A percentile compares a stretch with the other conserved stretches of the same genome.
phyloP scores from a whole-genome alignment of 768 basidiomycete species.

The Lactarius akahatsu region DNA sequence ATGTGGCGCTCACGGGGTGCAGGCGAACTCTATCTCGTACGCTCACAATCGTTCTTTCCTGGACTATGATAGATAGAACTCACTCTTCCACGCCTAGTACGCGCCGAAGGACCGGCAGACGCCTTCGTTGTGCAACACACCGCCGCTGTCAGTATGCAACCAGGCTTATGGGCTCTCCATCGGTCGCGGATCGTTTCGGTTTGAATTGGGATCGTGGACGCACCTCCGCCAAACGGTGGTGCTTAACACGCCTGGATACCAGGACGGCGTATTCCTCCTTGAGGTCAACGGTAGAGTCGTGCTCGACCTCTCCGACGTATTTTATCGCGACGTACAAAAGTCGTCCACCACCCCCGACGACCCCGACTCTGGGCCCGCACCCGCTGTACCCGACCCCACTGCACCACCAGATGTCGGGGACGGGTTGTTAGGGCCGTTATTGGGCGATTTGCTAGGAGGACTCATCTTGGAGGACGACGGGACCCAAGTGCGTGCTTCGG shows the following conservation, averaged over 20 bases:
- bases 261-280: slow-evolving; percentile 64
- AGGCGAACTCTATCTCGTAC: slow-evolving; percentile 76
- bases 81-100: slow-evolving; percentile 47
- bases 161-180: slow-evolving; percentile 69
- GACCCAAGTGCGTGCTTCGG: neutral
- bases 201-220: slow-evolving; percentile 66
- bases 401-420: slow-evolving; percentile 4
- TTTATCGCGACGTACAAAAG: slow-evolving; percentile 47
- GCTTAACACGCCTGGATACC: slow-evolving; percentile 72
- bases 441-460: neutral
- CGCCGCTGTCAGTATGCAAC: slow-evolving; percentile 61
- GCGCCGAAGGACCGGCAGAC: slow-evolving; percentile 73
- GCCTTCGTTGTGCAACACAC: slow-evolving; percentile 52
- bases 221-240: slow-evolving; percentile 63
- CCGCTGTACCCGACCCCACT: slow-evolving; percentile 7
- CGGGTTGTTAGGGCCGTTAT: slow-evolving; percentile 3
- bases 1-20: slow-evolving; percentile 74
- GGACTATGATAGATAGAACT: neutral
- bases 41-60: neutral
- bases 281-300: slow-evolving; percentile 59
- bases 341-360: neutral
- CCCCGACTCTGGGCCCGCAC: slow-evolving; percentile 30
- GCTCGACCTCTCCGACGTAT: slow-evolving; percentile 56
- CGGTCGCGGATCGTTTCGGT: slow-evolving; percentile 69
- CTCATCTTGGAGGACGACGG: neutral